Base-by-base conservation (phyloP, 2,329 filamentous ascomycete species). In the Alternaria sp. region DNA sequence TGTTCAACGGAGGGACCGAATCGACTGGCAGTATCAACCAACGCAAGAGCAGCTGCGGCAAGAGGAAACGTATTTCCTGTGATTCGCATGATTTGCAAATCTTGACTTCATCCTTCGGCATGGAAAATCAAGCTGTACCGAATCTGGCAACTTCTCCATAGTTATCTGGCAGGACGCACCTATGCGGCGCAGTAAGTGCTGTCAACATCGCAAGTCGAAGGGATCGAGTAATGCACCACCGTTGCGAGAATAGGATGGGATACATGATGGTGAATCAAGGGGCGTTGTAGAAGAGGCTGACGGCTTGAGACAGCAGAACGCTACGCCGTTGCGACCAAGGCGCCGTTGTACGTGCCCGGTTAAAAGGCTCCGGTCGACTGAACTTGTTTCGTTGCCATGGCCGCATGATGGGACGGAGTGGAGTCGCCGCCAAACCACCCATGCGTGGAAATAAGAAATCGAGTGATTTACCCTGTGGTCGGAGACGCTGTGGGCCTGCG, bases 161-260 rank as follows among this genome's bases (percentile, higher is more conserved):
- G 12, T 42, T 18, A 20, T 14, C 5, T 22, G 39, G 20, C 20
- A 20, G 11, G 39, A 22, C 9, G 39, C 39, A 42, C 9, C 18
- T 22, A 22, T 22, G 39, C 18, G 39, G 39, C 39, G 20, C 39
- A 42, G 39, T 22, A 42, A 42, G 11, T 7, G 5, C 18, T 5
- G 9, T 14, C 4, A 22, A 6, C 20, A 22, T 22, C 39, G 9
- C n/a, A 14, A 14, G 38, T 42, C 11, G 11, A 14, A 42, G 18
- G 2, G 0, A 22, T 0, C 3, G 1, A 11, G 22, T 7, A 14
- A 22, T 3, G n/a, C 20, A 42, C 20, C 5, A 22, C 20, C 3
- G 18, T 14, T 20, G 0, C 18, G 3, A 22, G 20, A 3, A 22
- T 7, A 18, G 5, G 4, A 22, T 12, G 39, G 8, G 1, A 22